These are phyloP conservation scores for Cladosporium colombiae DNA, from an alignment of 2,329 filamentous ascomycete species.

Conservation along the genomic window DNA sequence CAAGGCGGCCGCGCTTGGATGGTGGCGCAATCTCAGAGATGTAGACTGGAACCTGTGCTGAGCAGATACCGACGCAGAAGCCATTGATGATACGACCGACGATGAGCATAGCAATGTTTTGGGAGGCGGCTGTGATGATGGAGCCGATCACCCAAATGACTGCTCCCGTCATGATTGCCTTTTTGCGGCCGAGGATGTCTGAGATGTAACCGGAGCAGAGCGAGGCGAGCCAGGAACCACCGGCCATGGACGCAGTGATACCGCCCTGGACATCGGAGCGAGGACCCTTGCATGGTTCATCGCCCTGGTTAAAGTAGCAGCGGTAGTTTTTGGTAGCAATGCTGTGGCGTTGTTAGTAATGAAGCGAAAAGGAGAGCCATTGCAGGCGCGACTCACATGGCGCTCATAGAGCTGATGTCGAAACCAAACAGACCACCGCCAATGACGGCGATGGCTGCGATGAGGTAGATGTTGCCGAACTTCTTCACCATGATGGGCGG, in stretches of 20 bases:
- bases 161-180: slow-evolving; percentile 49
- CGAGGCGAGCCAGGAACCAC: slow-evolving; percentile 66
- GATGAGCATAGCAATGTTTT: slow-evolving; percentile 71
- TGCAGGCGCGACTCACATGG: slow-evolving; percentile 36
- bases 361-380: background rate
- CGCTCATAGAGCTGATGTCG: slow-evolving; percentile 74
- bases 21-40: slow-evolving; percentile 66
- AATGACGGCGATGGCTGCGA: slow-evolving; percentile 59
- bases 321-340: slow-evolving; percentile 62
- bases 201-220: slow-evolving; percentile 59
- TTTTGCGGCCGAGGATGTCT: slow-evolving; percentile 58
- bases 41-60: slow-evolving; percentile 69
- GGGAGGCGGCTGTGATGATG: slow-evolving; percentile 62
- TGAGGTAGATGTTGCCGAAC: slow-evolving; percentile 61
- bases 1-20: slow-evolving; percentile 62
- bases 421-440: slow-evolving; percentile 76
- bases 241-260: slow-evolving; percentile 70
- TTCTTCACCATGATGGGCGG: slow-evolving; percentile 19
- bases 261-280: slow-evolving; percentile 60
- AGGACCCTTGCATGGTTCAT: slow-evolving; percentile 54
- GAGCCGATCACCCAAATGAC: slow-evolving; percentile 58
- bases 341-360: slow-evolving; percentile 54
- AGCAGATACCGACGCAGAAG: slow-evolving; percentile 71
- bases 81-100: slow-evolving; percentile 71
- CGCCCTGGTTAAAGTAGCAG: slow-evolving; percentile 65